A percentile compares a stretch with the other conserved stretches of the same genome.
Evolutionary conservation across 805 yeast genomes (phyloP).

Genomic region (Brettanomyces sp.): DNA sequence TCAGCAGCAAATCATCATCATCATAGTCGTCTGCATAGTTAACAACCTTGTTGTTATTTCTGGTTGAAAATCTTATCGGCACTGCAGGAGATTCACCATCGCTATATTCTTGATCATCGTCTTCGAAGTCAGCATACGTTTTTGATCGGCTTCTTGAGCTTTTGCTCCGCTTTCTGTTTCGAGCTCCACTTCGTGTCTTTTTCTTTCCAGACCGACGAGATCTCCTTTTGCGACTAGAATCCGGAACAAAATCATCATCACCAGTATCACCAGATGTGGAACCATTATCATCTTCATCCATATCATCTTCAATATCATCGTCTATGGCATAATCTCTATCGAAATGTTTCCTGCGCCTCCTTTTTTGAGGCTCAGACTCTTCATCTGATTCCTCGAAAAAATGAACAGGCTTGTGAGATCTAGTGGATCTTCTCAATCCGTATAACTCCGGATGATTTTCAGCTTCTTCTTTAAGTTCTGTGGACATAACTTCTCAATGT

Average conservation of each 20-base stretch:
- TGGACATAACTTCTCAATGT: constrained; percentile 1
- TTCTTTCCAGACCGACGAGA: constrained; percentile 16
- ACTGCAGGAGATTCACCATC: constrained; percentile 1
- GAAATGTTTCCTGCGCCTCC: constrained; percentile 9
- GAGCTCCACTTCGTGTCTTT: neutral
- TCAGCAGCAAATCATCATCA: constrained; percentile 39
- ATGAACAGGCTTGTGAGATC: constrained; percentile 39
- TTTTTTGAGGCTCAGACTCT: constrained; percentile 7
- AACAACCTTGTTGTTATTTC: constrained; percentile 54
- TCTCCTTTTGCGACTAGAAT: constrained; percentile 10
- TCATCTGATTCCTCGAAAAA: constrained; percentile 22
- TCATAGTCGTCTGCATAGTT: constrained; percentile 67
- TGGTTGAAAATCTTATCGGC: constrained; percentile 59
- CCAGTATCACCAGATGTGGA: constrained; percentile 16
- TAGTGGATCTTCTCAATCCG: constrained; percentile 68
- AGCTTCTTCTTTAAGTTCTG: constrained; percentile 32
- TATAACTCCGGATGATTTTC: constrained; percentile 71
- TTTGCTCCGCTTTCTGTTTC: neutral
- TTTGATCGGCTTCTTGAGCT: constrained; percentile 3
- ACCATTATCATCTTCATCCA: constrained; percentile 23
- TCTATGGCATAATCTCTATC: constrained; percentile 13
- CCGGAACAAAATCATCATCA: constrained; percentile 8
- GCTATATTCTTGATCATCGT: constrained; percentile 16
- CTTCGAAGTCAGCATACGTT: constrained; percentile 26
- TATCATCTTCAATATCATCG: constrained; percentile 18